phyloP scores from a whole-genome alignment of 2,329 filamentous ascomycete species.

The Diaporthe amygdali region DNA sequence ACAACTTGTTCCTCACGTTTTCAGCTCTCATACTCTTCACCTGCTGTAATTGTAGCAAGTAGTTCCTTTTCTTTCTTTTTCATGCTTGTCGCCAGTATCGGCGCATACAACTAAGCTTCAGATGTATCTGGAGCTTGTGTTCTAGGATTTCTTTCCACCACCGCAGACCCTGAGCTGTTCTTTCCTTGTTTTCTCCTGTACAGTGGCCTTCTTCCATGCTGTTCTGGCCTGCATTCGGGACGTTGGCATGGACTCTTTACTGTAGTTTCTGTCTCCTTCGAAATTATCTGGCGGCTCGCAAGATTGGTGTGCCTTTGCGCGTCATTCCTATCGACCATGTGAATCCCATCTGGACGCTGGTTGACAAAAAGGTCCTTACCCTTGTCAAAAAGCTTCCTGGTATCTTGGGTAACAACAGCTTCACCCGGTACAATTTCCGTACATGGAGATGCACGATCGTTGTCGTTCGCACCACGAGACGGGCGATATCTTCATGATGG shows the following conservation, averaged over 20 bases:
- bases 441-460: conserved; percentile 28
- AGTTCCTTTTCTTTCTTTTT: no score
- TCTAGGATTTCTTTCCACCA: no score
- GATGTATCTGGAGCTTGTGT: no score
- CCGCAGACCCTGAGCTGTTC: no score
- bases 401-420: conserved; percentile 32
- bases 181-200: no score
- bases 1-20: no score
- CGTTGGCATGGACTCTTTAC: background rate
- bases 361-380: conserved; percentile 32
- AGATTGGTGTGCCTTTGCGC: conserved; percentile 37
- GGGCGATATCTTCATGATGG: conserved; percentile 29
- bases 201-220: no score
- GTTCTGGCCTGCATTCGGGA: background rate
- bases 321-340: conserved; percentile 30
- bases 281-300: conserved; percentile 31
- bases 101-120: no score
- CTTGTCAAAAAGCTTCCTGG: conserved; percentile 31
- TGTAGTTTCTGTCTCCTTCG: background rate
- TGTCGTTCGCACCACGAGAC: conserved; percentile 29
- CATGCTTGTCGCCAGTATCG: no score
- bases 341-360: conserved; percentile 33
- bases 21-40: no score
- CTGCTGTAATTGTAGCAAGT: no score
- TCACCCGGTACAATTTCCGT: conserved; percentile 38